These are phyloP conservation scores for Limtongia smithiae DNA, from an alignment of 805 yeast genomes.

Conservation along the genomic window DNA sequence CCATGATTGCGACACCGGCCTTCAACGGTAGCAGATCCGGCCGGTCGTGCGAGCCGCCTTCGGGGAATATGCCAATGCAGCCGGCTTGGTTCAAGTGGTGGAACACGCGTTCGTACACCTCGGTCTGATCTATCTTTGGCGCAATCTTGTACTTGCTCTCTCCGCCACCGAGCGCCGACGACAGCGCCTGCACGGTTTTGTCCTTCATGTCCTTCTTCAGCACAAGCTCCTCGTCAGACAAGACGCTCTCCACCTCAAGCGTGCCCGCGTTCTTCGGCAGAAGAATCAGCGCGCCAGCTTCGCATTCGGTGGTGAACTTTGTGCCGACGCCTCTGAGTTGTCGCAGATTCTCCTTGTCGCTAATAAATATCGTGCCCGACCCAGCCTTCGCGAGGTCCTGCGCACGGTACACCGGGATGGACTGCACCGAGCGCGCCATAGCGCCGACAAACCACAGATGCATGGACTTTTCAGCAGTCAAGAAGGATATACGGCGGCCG, in stretches of 20 bases:
- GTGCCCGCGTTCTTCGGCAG: conserved; percentile 77
- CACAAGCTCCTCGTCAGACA: conserved; percentile 66
- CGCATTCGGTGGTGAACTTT: conserved; percentile 59
- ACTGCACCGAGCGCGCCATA: conserved; percentile 67
- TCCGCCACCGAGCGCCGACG: no score
- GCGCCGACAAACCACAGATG: conserved; percentile 64
- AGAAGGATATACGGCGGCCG: conserved; percentile 67
- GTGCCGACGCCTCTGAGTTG: conserved; percentile 65
- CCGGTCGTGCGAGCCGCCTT: conserved; percentile 97
- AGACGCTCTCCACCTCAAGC: conserved; percentile 61
- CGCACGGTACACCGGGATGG: conserved; percentile 90
- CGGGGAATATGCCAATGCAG: conserved; percentile 92
- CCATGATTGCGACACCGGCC: conserved; percentile 98
- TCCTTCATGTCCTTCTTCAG: conserved; percentile 69
- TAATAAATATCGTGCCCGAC: conserved; percentile 61
- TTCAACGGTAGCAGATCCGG: conserved; percentile 86
- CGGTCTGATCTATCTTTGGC: conserved; percentile 77
- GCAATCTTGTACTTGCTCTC: conserved; percentile 70
- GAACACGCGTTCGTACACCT: conserved; percentile 80
- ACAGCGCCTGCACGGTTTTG: conserved; percentile 44
- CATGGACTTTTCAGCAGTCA: conserved; percentile 81
- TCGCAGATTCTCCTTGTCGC: conserved; percentile 51
- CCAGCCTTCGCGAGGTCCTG: conserved; percentile 75
- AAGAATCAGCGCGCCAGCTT: conserved; percentile 63
- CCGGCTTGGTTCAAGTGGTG: conserved; percentile 75